phyloP scores from a whole-genome alignment of 495 filamentous ascomycete species.

The Penicillium soppii region DNA sequence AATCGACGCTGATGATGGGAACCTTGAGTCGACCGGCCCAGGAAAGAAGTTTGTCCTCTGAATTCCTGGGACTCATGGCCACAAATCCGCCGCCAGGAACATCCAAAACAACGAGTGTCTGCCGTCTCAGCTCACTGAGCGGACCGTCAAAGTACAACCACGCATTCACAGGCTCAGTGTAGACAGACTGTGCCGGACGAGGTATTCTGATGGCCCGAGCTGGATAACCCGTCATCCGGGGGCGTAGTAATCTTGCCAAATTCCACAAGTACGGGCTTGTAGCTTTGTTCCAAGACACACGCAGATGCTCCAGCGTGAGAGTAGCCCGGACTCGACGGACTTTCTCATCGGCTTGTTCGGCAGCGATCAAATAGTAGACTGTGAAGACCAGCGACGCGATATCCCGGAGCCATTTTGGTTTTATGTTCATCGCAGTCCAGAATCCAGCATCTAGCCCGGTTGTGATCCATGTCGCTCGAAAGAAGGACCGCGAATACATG shows the following conservation, averaged over 20 bases:
- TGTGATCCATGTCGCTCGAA: slow-evolving; percentile 95
- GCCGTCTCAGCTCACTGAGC: slow-evolving; percentile 68
- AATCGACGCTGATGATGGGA: slow-evolving; percentile 87
- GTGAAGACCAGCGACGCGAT: slow-evolving; percentile 79
- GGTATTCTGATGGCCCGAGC: slow-evolving; percentile 82
- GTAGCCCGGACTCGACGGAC: slow-evolving; percentile 85
- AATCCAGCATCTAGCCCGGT: slow-evolving; percentile 95
- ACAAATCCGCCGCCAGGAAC: slow-evolving; percentile 95
- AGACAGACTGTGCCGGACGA: slow-evolving; percentile 71
- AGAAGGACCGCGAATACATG: slow-evolving; percentile 92
- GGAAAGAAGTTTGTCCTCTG: slow-evolving; percentile 87
- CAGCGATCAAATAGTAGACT: slow-evolving; percentile 85
- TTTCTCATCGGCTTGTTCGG: slow-evolving; percentile 95
- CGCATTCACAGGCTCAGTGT: slow-evolving; percentile 76
- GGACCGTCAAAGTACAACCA: slow-evolving; percentile 97
- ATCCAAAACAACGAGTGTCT: slow-evolving; percentile 80
- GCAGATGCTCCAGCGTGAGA: slow-evolving; percentile 86
- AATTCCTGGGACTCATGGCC: slow-evolving; percentile 86
- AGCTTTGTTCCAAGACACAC: slow-evolving; percentile 93
- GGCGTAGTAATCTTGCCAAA: slow-evolving; percentile 67
- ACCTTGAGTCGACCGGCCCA: slow-evolving; percentile 86
- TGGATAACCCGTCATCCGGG: slow-evolving; percentile 73
- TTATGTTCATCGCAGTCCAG: slow-evolving; percentile 96
- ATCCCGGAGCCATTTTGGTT: slow-evolving; percentile 78
- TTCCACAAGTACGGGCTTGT: slow-evolving; percentile 78